Conservation (phyloP, 768 basidiomycete species). For the Trametes coccinea region DNA sequence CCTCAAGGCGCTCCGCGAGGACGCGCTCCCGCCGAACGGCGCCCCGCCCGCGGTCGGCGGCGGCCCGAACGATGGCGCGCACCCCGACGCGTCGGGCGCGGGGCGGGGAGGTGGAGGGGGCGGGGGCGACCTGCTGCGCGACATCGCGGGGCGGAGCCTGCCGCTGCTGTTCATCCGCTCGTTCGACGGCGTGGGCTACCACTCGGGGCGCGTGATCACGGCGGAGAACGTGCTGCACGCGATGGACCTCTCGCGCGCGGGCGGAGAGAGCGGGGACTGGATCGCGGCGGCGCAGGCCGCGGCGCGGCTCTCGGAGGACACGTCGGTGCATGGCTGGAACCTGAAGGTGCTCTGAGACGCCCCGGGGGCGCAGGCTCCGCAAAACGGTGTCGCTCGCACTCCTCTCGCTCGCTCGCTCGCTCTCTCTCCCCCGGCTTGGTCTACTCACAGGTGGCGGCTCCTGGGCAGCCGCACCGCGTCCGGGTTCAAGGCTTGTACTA, state of each 20-base stretch:
- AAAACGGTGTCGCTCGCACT: no score
- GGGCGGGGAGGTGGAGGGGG: no score
- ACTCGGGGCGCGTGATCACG: constrained; percentile 81
- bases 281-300: constrained; percentile 73
- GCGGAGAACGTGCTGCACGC: constrained; percentile 79
- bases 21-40: constrained; percentile 48
- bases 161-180: constrained; percentile 82
- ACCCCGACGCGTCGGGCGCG: background rate
- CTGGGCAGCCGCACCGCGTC: no score
- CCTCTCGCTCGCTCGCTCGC: no score
- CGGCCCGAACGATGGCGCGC: constrained; percentile 7
- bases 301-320: constrained; percentile 52
- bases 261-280: constrained; percentile 62
- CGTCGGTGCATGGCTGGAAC: constrained; percentile 73
- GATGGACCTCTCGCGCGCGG: constrained; percentile 60
- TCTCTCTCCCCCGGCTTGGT: no score
- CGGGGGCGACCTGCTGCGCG: constrained; percentile 35
- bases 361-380: no score
- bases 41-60: constrained; percentile 15
- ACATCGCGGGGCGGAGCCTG: constrained; percentile 68
- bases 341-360: constrained; percentile 63
- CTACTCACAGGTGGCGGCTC: no score
- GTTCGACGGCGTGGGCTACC: constrained; percentile 85
- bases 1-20: constrained; percentile 76
- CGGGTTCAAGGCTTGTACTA: no score